Evolutionary conservation across 768 basidiomycete genomes (phyloP), one percentile per base, ranked within the genome.

Genomic region (Podaxis mareebaensis): DNA sequence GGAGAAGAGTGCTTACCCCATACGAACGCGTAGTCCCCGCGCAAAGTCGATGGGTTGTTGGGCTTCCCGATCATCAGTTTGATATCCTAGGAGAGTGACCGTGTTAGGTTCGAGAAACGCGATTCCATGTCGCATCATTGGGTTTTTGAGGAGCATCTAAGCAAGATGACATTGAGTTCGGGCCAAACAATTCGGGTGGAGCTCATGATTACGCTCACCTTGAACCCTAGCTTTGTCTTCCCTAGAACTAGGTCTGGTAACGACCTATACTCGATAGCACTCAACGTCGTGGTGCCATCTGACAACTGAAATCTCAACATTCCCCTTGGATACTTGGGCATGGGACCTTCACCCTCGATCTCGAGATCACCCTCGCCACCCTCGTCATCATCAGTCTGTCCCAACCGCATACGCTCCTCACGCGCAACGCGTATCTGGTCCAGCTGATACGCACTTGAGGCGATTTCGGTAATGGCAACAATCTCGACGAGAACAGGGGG

Each of bases 301-400:
- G 85, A 88, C 56, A 97, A 73, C 67, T 88, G 80, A 30, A 97
- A 79, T 49, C 77, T 82, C 61, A 97, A 79, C 87, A 93, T 94
- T 33, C 87, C 84, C 58, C 93, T 77, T 3, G 93, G 87, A 73
- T 94, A 98, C 61, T 83, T 88, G 2, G 93, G 94, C 57, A 94
- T 81, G 0, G 89, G 89, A 0, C 89, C 91, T 72, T 88, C 89
- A 10, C 86, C 88, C 58, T 84, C 84, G 2, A 84, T 77, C 44
- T 86, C 88, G 48, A 84, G 77, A 64, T 85, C 86, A 1, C 79
- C 85, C 39, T 80, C 84, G 42, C 78, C 79, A 30, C 83, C 82
- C 13, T 80, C 81, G 11, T 78, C 76, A 42, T 63, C 61, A 4
- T 68, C 62, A 2, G 33, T 48, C 42, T 58, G 61, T 4, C 54